Evolutionary conservation across 164 flowering plant genomes (phyloP), one percentile per base, ranked within the genome.

Genomic region (Malania oleifera): DNA sequence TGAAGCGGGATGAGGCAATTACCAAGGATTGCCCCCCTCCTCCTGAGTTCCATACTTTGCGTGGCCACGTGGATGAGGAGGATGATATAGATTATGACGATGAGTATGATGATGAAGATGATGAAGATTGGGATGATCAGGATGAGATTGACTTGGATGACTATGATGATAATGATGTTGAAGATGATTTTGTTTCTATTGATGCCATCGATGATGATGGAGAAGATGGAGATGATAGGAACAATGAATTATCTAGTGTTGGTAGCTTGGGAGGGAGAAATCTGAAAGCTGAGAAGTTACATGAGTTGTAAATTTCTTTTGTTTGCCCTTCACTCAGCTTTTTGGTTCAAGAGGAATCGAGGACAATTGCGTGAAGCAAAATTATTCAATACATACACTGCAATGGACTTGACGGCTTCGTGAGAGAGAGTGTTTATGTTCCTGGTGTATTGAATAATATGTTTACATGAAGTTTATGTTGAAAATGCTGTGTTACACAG

Each of bases 1-100:
- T 87, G 13, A 89, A 90, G 74, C 71, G 77, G 68, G 92, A 90
- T 23, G 60, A 80, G 65, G 95, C 97, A 19, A 78, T 80, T 59
- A 87, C 92, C 0, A 83, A 86, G 59, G 78, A 83, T 62, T 84
- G 90, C 71, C 95, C 90, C 34, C 97, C 98, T 17, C 98, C 98
- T 27, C 90, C 83, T 7, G 95, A 86, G 74, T 86, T 81, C 59
- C 81, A 80, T 57, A 70, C 86, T 7, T n/a, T 84, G 47, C 81
- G 71, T 15, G 78, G n/a, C n/a, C n/a, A n/a, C n/a, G n/a, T n/a
- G n/a, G n/a, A n/a, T n/a, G n/a, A n/a, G n/a, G n/a, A n/a, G n/a
- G n/a, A 73, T 48, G 75, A 64, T 18, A 47, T 57, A 56, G 77
- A 67, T 34, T 78, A 74, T 57, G 72, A 71, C 20, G 80, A 77